Conservation (phyloP, 139 green algal species). For the Tetradesmus lagerheimii region DNA sequence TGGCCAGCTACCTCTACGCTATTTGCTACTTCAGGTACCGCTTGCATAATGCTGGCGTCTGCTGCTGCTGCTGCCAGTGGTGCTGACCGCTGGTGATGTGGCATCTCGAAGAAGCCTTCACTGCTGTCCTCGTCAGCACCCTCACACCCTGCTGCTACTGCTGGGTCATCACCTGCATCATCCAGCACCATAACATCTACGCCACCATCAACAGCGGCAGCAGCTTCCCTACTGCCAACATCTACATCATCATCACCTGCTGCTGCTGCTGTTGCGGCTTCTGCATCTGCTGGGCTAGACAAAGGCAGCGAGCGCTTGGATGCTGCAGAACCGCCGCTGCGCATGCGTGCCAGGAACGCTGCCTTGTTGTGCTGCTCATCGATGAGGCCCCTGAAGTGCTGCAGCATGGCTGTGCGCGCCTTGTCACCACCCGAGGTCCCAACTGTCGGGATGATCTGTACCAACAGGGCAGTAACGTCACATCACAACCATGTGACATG, state of each 20-base stretch:
- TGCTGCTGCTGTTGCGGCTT: background rate
- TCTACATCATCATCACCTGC: background rate
- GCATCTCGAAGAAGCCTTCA: background rate
- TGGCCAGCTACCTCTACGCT: background rate
- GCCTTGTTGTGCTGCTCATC: slow-evolving; percentile 79
- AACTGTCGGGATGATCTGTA: slow-evolving; percentile 90
- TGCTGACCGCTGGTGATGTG: background rate
- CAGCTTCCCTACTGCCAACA: background rate
- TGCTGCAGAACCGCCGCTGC: slow-evolving; percentile 11
- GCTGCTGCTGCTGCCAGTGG: slow-evolving; percentile 26
- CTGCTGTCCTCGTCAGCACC: background rate
- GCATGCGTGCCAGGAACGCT: slow-evolving; percentile 54
- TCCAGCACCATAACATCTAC: background rate
- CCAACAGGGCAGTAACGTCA: background rate
- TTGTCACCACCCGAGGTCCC: slow-evolving; percentile 65
- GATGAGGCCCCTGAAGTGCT: slow-evolving; percentile 74
- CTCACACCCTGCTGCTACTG: background rate
- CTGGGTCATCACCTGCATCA: background rate
- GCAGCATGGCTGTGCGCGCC: slow-evolving; percentile 59
- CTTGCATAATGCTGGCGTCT: background rate
- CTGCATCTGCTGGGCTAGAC: background rate
- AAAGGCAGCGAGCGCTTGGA: background rate
- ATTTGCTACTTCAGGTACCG: background rate
- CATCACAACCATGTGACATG: no score
- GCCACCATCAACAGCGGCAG: slow-evolving; percentile 13